Base-by-base conservation (phyloP, 257 asterid genomes). In the Solanum infundibuliforme region DNA sequence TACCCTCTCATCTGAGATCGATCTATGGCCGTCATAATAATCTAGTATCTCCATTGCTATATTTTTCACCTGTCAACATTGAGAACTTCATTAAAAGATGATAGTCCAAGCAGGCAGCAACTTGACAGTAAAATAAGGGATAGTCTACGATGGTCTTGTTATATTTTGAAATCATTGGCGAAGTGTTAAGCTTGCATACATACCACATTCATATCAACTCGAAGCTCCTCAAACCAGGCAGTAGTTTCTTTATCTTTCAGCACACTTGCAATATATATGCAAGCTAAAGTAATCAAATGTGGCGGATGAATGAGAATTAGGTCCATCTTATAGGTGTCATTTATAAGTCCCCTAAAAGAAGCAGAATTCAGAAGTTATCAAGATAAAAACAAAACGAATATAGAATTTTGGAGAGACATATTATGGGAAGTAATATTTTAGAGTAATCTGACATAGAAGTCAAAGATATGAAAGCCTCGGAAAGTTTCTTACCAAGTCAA, bases 181-280 rank as follows among this genome's bases (percentile, higher is more conserved):
- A 31, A 66, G 68, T 25, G 27, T 46, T n/a, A 12, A 71, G 25
- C 43, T 39, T 23, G 79, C 7, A 76, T 48, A 87, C 96, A 89
- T 90, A 97, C 99, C 94, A 90, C 95, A 84, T 95, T 95, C 99
- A 97, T 97, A 87, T 97, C 99, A 90, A 92, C 98, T 84, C 94
- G 95, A 90, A 97, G 99, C 94, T 97, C 99, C 94, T 97, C 99
- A 93, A 97, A 95, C 99, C 99, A 97, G 58, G 98, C 95, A 7
- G 99, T 93, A 90, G 92, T 95, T 89, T 95, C 99, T 88, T 95
- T 97, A 81, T 95, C 98, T 91, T 92, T 94, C 87, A 94, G 95
- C 88, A 92, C 99, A 35, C 99, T 94, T 65, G 98, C 95, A 55
- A 97, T 94, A 90, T 95, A 97, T 75, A 97, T 91, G 90, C 98